These are phyloP conservation scores for Sinapis alba DNA, from an alignment of 441 rosid genomes.

Conservation along the genomic window DNA sequence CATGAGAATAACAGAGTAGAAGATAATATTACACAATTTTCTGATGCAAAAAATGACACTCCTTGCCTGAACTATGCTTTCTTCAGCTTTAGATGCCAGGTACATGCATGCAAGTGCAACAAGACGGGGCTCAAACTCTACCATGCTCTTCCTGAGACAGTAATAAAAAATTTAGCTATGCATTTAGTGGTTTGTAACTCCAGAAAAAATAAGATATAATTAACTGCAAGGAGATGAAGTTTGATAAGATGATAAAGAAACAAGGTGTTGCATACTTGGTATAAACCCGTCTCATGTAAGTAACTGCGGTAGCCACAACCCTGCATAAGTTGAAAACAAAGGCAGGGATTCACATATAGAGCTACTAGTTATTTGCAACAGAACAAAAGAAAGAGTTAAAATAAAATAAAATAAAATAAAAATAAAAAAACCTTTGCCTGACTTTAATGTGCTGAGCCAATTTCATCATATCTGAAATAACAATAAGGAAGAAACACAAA, in stretches of 20 bases:
- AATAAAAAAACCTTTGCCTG: conserved; percentile 69
- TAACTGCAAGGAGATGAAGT: not conserved
- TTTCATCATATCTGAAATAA: conserved; percentile 63
- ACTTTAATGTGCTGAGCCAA: conserved; percentile 80
- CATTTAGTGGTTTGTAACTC: not conserved
- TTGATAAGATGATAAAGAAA: not conserved
- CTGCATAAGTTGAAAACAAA: conserved; percentile 41
- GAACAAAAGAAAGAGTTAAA: not conserved
- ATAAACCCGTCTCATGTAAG: conserved; percentile 93
- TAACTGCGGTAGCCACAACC: conserved; percentile 87
- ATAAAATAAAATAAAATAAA: not conserved
- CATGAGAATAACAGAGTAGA: conserved; percentile 5
- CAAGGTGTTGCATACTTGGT: conserved; percentile 48
- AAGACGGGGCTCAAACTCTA: conserved; percentile 91
- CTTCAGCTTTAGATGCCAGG: conserved; percentile 97
- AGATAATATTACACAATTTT: conserved; percentile 59
- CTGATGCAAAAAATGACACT: conserved; percentile 63
- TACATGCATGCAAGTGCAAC: conserved; percentile 95
- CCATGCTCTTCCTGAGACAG: conserved; percentile 75
- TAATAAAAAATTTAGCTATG: not conserved
- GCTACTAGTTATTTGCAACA: no score
- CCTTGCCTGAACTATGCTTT: conserved; percentile 91
- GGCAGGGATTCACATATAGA: not conserved
- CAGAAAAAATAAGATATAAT: not conserved
- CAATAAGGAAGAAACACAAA: not conserved